Percentiles rank a stretch among this genome's conserved stretches.
Evolutionary conservation across 2,329 filamentous ascomycete genomes (phyloP).

Genomic region (Sphaerulina musiva): DNA sequence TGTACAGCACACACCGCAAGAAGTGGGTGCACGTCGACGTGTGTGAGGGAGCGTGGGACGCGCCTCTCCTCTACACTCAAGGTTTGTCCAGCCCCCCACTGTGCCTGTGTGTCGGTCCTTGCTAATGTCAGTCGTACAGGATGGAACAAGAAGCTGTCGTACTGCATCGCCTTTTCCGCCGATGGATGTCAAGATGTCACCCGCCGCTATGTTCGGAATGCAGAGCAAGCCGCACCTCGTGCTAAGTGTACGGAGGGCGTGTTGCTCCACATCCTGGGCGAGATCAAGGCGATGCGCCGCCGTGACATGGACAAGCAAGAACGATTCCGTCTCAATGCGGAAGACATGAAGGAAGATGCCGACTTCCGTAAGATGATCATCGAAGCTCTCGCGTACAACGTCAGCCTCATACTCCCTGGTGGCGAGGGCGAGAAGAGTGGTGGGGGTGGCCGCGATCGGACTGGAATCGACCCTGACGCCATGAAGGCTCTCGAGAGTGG

Average conservation of each 20-base stretch:
- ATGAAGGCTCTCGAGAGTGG: slow-evolving; percentile 44
- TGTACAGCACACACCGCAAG: slow-evolving; percentile 88
- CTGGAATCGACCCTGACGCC: slow-evolving; percentile 40
- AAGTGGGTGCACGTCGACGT: slow-evolving; percentile 96
- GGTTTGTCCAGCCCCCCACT: slow-evolving; percentile 41
- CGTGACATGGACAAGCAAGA: slow-evolving; percentile 80
- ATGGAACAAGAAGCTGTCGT: slow-evolving; percentile 94
- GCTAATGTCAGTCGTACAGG: slow-evolving; percentile 41
- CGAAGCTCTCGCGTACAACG: slow-evolving; percentile 64
- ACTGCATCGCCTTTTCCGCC: slow-evolving; percentile 92
- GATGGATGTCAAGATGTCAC: slow-evolving; percentile 69
- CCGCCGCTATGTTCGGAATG: slow-evolving; percentile 64
- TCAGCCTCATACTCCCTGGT: slow-evolving; percentile 60
- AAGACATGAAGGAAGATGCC: slow-evolving; percentile 67
- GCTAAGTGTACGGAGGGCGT: slow-evolving; percentile 81
- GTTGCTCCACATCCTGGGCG: slow-evolving; percentile 81
- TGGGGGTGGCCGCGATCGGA: background rate
- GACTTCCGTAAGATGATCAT: slow-evolving; percentile 71
- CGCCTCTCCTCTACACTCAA: slow-evolving; percentile 83
- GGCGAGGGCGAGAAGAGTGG: slow-evolving; percentile 22
- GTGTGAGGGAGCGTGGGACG: slow-evolving; percentile 93
- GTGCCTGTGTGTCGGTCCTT: background rate
- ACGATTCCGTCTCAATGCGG: slow-evolving; percentile 71
- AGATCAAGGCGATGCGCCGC: slow-evolving; percentile 79
- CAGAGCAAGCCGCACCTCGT: slow-evolving; percentile 65